phyloP scores from a whole-genome alignment of 2,329 filamentous ascomycete species.

The Hypoxylon rubiginosum region DNA sequence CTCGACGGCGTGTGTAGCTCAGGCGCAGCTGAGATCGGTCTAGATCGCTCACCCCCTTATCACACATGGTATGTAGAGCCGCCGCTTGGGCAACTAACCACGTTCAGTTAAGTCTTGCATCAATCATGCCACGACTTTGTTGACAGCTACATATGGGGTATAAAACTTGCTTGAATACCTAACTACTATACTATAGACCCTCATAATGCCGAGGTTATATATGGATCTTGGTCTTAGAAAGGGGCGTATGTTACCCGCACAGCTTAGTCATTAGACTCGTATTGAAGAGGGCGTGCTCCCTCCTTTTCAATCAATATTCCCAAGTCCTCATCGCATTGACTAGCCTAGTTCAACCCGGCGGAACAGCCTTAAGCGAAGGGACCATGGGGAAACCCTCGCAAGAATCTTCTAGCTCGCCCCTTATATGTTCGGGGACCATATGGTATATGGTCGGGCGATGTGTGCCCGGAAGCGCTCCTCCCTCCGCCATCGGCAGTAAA shows the following conservation, averaged over 20 bases:
- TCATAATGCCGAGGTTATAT: not conserved
- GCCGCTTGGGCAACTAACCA: too few relatives aligned
- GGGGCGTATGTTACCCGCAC: too few relatives aligned
- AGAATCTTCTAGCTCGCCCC: not conserved
- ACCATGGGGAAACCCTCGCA: not conserved
- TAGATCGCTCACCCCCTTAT: not conserved
- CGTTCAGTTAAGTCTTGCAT: too few relatives aligned
- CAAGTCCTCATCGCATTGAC: not conserved
- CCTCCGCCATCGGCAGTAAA: not conserved
- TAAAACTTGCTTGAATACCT: too few relatives aligned
- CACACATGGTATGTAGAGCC: not conserved
- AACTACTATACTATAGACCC: not conserved
- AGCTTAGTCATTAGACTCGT: not conserved
- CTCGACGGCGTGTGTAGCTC: not conserved
- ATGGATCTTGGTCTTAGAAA: not conserved
- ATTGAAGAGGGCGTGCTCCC: too few relatives aligned
- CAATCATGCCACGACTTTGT: too few relatives aligned
- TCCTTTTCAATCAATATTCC: not conserved
- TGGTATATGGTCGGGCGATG: not conserved
- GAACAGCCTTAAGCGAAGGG: not conserved
- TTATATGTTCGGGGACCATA: not conserved
- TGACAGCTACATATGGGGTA: too few relatives aligned
- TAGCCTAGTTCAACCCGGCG: not conserved
- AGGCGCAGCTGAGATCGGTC: conserved; percentile 4
- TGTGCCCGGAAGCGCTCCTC: too few relatives aligned